Base-by-base conservation (phyloP, 768 basidiomycete genomes). In the Leccinum barrowsii region DNA sequence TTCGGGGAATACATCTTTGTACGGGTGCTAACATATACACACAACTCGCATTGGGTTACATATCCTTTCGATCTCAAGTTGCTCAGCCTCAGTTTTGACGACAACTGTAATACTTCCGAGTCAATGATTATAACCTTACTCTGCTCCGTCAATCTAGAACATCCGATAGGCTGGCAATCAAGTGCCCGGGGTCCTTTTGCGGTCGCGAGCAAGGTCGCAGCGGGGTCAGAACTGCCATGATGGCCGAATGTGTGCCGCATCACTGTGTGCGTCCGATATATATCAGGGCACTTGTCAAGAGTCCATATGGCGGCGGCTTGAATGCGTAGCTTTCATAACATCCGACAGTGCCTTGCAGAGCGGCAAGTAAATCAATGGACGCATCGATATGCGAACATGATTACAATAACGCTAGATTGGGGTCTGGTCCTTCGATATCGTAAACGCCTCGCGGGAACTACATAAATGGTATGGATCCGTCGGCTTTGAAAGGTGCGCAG, bases 381-480 rank as follows among this genome's bases (percentile, higher is more conserved):
- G n/a, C n/a, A 19, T 11, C n/a, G 42, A 19, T 42, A 42, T 11
- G 42, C 10, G 42, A 42, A 5, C n/a, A 19, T 19, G n/a, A 44
- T 44, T 44, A 6, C 42, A 44, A 44, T 19, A 44, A 44, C 11
- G 2, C 19, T 19, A 19, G 42, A 19, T 12, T 19, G 51, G 34
- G 32, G 22, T 26, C 34, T 34, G 1, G 19, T 28, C 28, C 28
- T 28, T 28, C 28, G 28, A 28, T 57, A 26, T 21, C 49, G 56
- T 51, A 52, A 42, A 57, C 7, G 50, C 21, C 19, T 57, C 56
- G 56, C 56, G 56, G 56, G 56, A 53, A 21, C 21, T 1, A 22
- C 22, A 22, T 22, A 19, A 34, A 8, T 0, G 32, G 32, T 34
- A 37, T 37, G 37, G 51, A 6, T 52, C 21, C 51, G 30, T 17